Conservation (phyloP, 768 basidiomycete species). For the Lentinus tigrinus region DNA sequence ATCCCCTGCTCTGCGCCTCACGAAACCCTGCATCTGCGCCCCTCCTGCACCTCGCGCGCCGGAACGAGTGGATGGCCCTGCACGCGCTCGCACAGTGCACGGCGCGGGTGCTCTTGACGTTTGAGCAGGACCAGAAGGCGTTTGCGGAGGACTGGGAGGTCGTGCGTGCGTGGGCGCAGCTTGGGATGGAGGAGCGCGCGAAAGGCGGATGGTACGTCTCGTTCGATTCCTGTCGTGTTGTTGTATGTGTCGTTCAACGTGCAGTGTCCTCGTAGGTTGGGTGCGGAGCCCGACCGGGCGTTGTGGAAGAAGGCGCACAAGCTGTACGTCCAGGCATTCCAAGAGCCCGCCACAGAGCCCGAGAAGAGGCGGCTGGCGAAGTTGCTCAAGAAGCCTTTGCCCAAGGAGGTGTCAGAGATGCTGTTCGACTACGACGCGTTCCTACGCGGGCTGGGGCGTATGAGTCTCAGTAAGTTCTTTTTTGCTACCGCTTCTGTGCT, state of each 20-base stretch:
- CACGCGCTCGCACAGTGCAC: slow-evolving; percentile 72
- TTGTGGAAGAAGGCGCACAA: slow-evolving; percentile 68
- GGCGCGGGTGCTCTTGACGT: slow-evolving; percentile 57
- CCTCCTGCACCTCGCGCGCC: slow-evolving; percentile 58
- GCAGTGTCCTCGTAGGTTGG: slow-evolving; percentile 27
- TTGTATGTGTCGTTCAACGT: background rate
- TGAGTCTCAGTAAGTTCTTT: slow-evolving; percentile 69
- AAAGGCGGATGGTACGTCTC: slow-evolving; percentile 45
- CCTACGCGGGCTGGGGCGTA: slow-evolving; percentile 67
- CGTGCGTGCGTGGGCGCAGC: slow-evolving; percentile 61
- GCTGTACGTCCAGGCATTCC: slow-evolving; percentile 62
- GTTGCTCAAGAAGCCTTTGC: slow-evolving; percentile 50
- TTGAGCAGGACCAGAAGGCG: slow-evolving; percentile 43
- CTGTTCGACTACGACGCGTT: slow-evolving; percentile 80
- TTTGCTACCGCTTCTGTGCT: background rate
- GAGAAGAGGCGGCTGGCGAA: slow-evolving; percentile 59
- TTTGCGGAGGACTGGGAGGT: slow-evolving; percentile 53
- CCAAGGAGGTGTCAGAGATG: slow-evolving; percentile 48
- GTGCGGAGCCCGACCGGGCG: slow-evolving; percentile 56
- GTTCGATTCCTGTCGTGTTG: slow-evolving; percentile 18
- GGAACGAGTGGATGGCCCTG: slow-evolving; percentile 70
- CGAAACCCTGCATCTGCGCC: slow-evolving; percentile 70
- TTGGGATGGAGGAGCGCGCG: slow-evolving; percentile 68
- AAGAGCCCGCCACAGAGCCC: slow-evolving; percentile 45
- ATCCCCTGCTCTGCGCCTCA: slow-evolving; percentile 70